Base-by-base conservation (phyloP, 352 stramenopile genomes). In the Phytophthora hibernalis region DNA sequence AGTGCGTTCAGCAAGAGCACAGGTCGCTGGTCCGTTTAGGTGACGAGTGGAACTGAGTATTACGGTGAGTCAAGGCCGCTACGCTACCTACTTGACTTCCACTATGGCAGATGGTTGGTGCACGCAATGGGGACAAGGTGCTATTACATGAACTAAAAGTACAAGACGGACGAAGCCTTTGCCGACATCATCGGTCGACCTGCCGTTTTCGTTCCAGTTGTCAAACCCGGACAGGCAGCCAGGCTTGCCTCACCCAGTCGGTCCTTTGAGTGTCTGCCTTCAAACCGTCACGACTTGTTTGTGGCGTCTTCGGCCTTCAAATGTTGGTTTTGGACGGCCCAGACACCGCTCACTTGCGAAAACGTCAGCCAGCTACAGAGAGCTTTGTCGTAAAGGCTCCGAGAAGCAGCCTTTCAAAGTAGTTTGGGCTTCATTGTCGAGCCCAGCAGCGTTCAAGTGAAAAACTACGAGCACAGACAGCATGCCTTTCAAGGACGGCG, bases 141-240 rank as follows among this genome's bases (percentile, higher is more conserved):
- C n/a, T 9, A 18, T 18, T 52, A 44, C 28, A 47, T 42, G 24
- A 7, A 47, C 38, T 16, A 48, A 48, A 48, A n/a, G 18, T 48
- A 48, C 18, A 11, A 9, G 44, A 49, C 45, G 24, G 33, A 40
- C n/a, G 51, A 63, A 40, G 31, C 1, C 31, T 64, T 68, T 53
- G 33, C 44, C 50, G 33, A 26, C 54, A 60, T 45, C 62, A 65
- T 68, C 31, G 21, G 38, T 47, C 31, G 22, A 62, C 54, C 31
- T 49, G 24, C n/a, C 35, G 22, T 30, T 61, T 67, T 67, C 66
- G 61, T 74, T 71, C 61, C 67, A 74, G 66, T 67, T 59, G 35
- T 12, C 9, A 54, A 49, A 24, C 52, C 33, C 35, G 47, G 58
- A 48, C 26, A 61, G 26, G 54, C 40, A 60, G 38, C 22, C 38